phyloP scores from a whole-genome alignment of 495 filamentous ascomycete species.

The Penicillium odoratum region DNA sequence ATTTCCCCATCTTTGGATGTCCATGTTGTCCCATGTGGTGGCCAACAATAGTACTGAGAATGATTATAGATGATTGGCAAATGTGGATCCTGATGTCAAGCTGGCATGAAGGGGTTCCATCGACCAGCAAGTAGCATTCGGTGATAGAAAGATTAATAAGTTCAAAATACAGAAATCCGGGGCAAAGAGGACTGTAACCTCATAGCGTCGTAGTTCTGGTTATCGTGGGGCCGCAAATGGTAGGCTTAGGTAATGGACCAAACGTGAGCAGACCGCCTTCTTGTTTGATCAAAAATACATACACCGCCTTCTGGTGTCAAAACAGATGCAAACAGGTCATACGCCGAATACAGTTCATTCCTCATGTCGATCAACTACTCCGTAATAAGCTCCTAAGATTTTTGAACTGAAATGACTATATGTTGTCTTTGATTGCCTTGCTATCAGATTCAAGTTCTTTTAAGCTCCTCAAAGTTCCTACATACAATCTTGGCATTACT shows the following conservation, averaged over 20 bases:
- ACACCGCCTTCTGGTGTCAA: background rate
- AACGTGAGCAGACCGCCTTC: background rate
- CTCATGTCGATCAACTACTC: too few relatives aligned
- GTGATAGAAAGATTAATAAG: constrained; percentile 23
- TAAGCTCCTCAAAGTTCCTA: too few relatives aligned
- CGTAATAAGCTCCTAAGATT: too few relatives aligned
- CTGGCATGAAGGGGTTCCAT: constrained; percentile 24
- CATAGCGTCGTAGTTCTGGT: constrained; percentile 24
- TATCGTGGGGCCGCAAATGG: constrained; percentile 3
- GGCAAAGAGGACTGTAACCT: constrained; percentile 23
- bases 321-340: background rate
- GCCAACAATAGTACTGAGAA: constrained; percentile 16
- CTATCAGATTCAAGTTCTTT: too few relatives aligned
- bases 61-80: constrained; percentile 1
- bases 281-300: background rate
- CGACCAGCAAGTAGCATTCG: constrained; percentile 37
- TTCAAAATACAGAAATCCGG: constrained; percentile 2
- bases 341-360: background rate
- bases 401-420: too few relatives aligned
- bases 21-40: constrained; percentile 29
- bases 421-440: too few relatives aligned
- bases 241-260: background rate
- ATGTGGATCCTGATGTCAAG: constrained; percentile 11
- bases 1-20: background rate
- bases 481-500: too few relatives aligned